These are phyloP conservation scores for Termitomyces sp. DNA, from an alignment of 768 basidiomycete genomes.

Conservation along the genomic window DNA sequence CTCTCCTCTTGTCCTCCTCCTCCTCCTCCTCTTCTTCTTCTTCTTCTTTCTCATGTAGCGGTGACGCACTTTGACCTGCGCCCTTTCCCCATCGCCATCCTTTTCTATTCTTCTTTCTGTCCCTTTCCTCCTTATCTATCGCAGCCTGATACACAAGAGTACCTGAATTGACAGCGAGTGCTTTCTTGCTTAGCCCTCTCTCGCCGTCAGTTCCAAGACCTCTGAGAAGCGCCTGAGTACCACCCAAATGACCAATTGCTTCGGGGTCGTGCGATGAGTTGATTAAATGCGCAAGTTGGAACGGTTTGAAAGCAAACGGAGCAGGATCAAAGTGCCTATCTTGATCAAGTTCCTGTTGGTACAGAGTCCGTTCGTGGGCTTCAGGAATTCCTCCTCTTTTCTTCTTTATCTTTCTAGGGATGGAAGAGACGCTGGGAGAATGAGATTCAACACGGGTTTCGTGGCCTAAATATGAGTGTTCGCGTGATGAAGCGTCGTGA, in stretches of 20 bases:
- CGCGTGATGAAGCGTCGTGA: constrained; percentile 9
- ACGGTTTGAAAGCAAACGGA: constrained; percentile 73
- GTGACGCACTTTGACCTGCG: constrained; percentile 19
- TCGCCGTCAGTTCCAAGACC: constrained; percentile 68
- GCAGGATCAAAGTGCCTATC: constrained; percentile 45
- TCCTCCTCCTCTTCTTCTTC: constrained; percentile 9
- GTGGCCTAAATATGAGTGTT: constrained; percentile 23
- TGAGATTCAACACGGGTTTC: constrained; percentile 26
- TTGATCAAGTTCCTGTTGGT: constrained; percentile 31
- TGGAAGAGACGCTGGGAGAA: constrained; percentile 26
- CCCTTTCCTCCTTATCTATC: constrained; percentile 7
- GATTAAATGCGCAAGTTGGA: constrained; percentile 74
- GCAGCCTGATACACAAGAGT: constrained; percentile 11
- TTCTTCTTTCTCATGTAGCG: constrained; percentile 19
- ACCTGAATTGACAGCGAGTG: constrained; percentile 8
- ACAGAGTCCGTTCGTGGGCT: constrained; percentile 22
- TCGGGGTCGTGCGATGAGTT: constrained; percentile 78
- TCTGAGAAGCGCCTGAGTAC: constrained; percentile 54
- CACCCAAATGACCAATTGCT: constrained; percentile 63
- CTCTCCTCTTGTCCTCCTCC: constrained; percentile 11
- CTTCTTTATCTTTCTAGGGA: constrained; percentile 19
- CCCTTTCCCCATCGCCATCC: constrained; percentile 9
- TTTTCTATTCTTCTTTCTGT: constrained; percentile 14
- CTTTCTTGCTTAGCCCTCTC: constrained; percentile 35
- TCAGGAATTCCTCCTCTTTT: constrained; percentile 18